Percentiles rank a stretch among this genome's conserved stretches.
phyloP scores from a whole-genome alignment of 73 alveolate species.

The Symbiodinium natans region DNA sequence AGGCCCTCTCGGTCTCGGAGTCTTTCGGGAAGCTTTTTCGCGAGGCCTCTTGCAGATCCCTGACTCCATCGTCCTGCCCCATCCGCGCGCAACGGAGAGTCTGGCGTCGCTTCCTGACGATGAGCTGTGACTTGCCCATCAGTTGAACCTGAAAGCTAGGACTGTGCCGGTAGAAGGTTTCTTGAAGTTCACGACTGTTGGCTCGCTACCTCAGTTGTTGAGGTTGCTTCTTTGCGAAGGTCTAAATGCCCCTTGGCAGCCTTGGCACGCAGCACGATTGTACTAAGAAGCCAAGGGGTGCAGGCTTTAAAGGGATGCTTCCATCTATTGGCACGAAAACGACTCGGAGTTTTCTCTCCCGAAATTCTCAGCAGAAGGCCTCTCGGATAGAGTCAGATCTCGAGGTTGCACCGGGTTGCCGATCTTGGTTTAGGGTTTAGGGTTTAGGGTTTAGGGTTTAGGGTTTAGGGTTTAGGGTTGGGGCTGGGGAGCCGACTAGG shows the following conservation, averaged over 20 bases:
- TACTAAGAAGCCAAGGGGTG: too few relatives aligned
- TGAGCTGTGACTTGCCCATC: slow-evolving; percentile 11
- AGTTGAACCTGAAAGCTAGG: too few relatives aligned
- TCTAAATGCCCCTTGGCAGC: slow-evolving; percentile 48
- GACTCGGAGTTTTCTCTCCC: neutral
- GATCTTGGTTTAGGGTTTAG: too few relatives aligned
- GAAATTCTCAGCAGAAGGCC: neutral
- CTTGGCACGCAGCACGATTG: too few relatives aligned
- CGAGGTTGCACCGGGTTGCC: too few relatives aligned
- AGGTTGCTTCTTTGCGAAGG: slow-evolving; percentile 62
- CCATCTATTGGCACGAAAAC: neutral
- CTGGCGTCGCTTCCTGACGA: slow-evolving; percentile 43
- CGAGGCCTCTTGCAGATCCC: slow-evolving; percentile 3
- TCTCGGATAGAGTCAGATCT: neutral
- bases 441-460: too few relatives aligned
- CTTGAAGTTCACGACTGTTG: too few relatives aligned
- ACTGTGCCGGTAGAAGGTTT: too few relatives aligned
- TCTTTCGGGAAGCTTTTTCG: neutral
- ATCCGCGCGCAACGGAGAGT: slow-evolving; percentile 41
- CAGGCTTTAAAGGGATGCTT: neutral
- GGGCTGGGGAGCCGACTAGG: neutral
- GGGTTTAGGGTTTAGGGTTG: too few relatives aligned
- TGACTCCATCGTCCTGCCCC: slow-evolving; percentile 38
- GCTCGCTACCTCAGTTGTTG: too few relatives aligned
- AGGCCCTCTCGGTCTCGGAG: neutral